Percentiles rank a stretch among this genome's conserved stretches.
Conservation (phyloP, 495 filamentous ascomycete species). For the Podospora pseudoanserina region DNA sequence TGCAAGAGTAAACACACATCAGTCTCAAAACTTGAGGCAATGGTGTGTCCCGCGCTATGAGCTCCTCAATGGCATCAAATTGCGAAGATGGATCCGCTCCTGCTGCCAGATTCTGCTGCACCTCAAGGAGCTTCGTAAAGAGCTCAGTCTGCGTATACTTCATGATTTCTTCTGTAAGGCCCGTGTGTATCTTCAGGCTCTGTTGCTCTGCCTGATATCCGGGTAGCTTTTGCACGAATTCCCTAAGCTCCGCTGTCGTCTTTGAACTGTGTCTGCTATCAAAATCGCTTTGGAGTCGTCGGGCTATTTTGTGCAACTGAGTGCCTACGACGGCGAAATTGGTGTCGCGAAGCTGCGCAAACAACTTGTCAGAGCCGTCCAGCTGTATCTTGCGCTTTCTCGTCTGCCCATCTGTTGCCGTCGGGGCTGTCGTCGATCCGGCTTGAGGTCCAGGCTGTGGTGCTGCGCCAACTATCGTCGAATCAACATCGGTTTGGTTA, state of each 20-base stretch:
- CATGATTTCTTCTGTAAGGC: conserved; percentile 90
- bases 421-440: conserved; percentile 38
- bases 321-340: conserved; percentile 94
- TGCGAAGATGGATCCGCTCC: conserved; percentile 83
- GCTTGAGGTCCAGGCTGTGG: conserved; percentile 54
- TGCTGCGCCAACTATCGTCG: conserved; percentile 77
- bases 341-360: conserved; percentile 80
- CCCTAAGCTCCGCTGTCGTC: conserved; percentile 81
- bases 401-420: conserved; percentile 26
- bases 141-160: conserved; percentile 81
- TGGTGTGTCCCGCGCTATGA: conserved; percentile 81
- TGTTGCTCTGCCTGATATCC: conserved; percentile 92
- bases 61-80: conserved; percentile 86
- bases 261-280: conserved; percentile 86
- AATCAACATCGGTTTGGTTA: conserved; percentile 91
- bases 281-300: conserved; percentile 79
- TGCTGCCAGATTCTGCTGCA: conserved; percentile 94
- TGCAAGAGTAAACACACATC: conserved; percentile 85
- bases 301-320: conserved; percentile 84
- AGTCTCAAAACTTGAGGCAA: conserved; percentile 76
- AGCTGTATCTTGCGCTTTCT: conserved; percentile 89
- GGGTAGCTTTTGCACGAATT: conserved; percentile 88
- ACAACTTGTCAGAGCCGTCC: conserved; percentile 86
- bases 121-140: conserved; percentile 83
- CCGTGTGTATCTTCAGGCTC: conserved; percentile 84